A percentile compares a stretch with the other conserved stretches of the same genome.
Conservation (phyloP, 106 monocot species). For the Allium sativum region DNA sequence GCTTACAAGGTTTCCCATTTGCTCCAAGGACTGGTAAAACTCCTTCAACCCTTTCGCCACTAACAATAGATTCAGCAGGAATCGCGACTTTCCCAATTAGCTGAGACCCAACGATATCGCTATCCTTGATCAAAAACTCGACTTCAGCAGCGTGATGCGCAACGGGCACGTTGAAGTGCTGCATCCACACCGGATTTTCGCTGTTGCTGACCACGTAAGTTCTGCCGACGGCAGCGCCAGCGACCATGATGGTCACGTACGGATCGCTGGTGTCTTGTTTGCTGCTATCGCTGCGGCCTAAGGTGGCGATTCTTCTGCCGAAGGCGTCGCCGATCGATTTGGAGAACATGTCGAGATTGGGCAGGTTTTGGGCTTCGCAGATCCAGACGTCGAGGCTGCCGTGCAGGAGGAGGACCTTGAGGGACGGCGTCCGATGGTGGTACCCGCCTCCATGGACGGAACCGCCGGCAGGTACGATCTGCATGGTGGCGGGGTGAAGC, state of each 20-base stretch:
- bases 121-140: constrained; percentile 72
- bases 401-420: constrained; percentile 67
- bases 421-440: constrained; percentile 20
- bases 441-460: constrained; percentile 3
- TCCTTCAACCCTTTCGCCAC: constrained; percentile 58
- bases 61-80: constrained; percentile 41
- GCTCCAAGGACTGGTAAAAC: constrained; percentile 42
- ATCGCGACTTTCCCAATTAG: constrained; percentile 66
- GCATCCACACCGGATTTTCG: constrained; percentile 85
- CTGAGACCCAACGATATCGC: constrained; percentile 68
- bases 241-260: constrained; percentile 55
- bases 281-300: constrained; percentile 33
- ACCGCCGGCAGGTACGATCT: background rate
- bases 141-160: constrained; percentile 68
- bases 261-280: constrained; percentile 80
- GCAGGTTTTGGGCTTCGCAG: constrained; percentile 48
- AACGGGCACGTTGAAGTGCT: constrained; percentile 76
- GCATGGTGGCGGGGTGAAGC: background rate
- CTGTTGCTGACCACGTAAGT: constrained; percentile 77
- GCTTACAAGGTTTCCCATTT: constrained; percentile 71
- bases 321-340: constrained; percentile 62
- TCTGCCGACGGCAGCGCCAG: constrained; percentile 42
- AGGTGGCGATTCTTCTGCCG: constrained; percentile 19
- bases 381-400: constrained; percentile 73
- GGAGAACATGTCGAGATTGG: constrained; percentile 85